Base-by-base conservation (phyloP, 2,329 filamentous ascomycete genomes). In the Fusarium gaditjirri region DNA sequence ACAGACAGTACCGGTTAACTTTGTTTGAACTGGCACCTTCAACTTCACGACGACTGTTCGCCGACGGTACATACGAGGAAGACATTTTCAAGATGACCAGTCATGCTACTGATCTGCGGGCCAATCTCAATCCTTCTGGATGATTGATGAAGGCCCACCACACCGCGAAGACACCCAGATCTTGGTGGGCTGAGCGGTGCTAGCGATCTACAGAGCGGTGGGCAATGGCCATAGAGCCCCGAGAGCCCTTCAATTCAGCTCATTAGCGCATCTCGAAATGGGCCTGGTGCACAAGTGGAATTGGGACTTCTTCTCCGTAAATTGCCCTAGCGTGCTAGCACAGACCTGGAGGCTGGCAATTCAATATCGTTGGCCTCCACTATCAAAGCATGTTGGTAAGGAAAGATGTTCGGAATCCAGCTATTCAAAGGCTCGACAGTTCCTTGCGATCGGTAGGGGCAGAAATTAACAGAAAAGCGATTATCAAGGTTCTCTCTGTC, bases 141-240 rank as follows among this genome's bases (percentile, higher is more conserved):
- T 71, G 69, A 66, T 71, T 56, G 49, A 53, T 53, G 44, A 50
- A 63, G 67, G 61, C 70, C 75, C 75, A 77, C 75, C 52, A 63
- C 58, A 63, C 53, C 43, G 68, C 53, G 67, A 77, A 46, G 55
- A 72, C 66, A 75, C 68, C 70, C 64, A 75, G 74, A 77, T 76
- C 74, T 75, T 71, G 69, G 75, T 77, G 69, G 71, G 74, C 69
- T 75, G 75, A 72, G 65, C 61, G 60, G 63, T 74, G 62, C 75
- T 77, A 77, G 74, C 64, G 72, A 76, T 75, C 71, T 76, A 74
- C 75, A 75, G 63, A 74, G 70, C 74, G 73, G 75, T 77, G 75
- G 75, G 62, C 74, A 68, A 75, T 77, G 75, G 75, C 61, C 74
- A 68, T 71, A 61, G 21, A 31, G 29, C 29, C 36, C 47, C 25